These are phyloP conservation scores for Starmerella vaccinii DNA, from an alignment of 805 yeast species.

Conservation along the genomic window DNA sequence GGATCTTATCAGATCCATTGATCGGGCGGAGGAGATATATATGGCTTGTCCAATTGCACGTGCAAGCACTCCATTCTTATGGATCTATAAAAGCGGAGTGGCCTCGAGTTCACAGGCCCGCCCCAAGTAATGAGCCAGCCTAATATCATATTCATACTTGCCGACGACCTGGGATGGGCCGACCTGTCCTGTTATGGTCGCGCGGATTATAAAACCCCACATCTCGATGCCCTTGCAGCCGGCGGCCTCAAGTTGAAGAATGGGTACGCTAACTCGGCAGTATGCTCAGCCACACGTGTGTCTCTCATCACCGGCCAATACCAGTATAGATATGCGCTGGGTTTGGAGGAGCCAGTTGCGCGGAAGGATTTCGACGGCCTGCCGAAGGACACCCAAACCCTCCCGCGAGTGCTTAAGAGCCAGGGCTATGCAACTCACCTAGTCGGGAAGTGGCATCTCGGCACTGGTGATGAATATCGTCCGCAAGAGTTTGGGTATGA, in stretches of 20 bases:
- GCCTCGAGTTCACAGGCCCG: neutral
- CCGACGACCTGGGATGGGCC: slow-evolving; percentile 54
- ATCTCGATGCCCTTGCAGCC: slow-evolving; percentile 37
- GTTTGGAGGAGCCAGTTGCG: slow-evolving; percentile 23
- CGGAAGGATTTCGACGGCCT: slow-evolving; percentile 3
- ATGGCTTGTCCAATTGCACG: slow-evolving; percentile 1
- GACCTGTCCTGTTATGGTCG: slow-evolving; percentile 47
- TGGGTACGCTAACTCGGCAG: slow-evolving; percentile 55
- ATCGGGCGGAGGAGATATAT: no score
- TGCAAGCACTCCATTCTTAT: neutral
- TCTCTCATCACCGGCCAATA: slow-evolving; percentile 54
- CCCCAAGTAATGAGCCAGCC: slow-evolving; percentile 28
- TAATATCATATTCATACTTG: slow-evolving; percentile 46
- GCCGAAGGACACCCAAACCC: slow-evolving; percentile 19
- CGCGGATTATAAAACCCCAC: slow-evolving; percentile 45
- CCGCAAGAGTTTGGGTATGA: slow-evolving; percentile 24
- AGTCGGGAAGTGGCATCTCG: slow-evolving; percentile 56
- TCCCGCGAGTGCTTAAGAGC: slow-evolving; percentile 43
- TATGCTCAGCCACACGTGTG: slow-evolving; percentile 56
- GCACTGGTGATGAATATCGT: slow-evolving; percentile 34
- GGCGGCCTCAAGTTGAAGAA: slow-evolving; percentile 44
- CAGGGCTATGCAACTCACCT: slow-evolving; percentile 42
- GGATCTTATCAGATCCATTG: no score
- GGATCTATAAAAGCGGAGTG: neutral
- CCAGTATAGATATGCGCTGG: slow-evolving; percentile 35